phyloP scores from a whole-genome alignment of 352 stramenopile genomes.

The Pythium angustatum region DNA sequence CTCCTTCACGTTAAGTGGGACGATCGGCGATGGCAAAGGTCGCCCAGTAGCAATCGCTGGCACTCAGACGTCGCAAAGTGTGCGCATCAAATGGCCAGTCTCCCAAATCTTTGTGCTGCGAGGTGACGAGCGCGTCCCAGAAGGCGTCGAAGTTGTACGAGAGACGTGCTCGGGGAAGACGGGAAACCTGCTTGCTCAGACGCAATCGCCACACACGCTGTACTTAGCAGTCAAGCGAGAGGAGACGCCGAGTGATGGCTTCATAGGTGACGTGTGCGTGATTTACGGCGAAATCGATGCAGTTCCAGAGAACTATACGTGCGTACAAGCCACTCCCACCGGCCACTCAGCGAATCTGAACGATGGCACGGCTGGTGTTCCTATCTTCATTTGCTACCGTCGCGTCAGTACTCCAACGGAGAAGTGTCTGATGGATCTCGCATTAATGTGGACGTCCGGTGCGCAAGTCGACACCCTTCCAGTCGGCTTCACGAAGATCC shows the following conservation, averaged over 20 bases:
- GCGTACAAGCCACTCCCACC: slow-evolving; percentile 63
- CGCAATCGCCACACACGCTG: slow-evolving; percentile 64
- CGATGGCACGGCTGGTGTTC: slow-evolving; percentile 67
- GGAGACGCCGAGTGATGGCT: slow-evolving; percentile 42
- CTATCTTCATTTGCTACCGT: slow-evolving; percentile 86
- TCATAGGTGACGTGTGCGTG: slow-evolving; percentile 75
- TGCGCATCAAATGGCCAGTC: slow-evolving; percentile 78
- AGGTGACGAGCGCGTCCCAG: slow-evolving; percentile 70
- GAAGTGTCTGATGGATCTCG: slow-evolving; percentile 76
- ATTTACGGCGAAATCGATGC: slow-evolving; percentile 88
- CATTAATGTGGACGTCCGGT: slow-evolving; percentile 78
- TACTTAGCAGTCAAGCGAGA: slow-evolving; percentile 78
- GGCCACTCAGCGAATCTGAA: slow-evolving; percentile 84
- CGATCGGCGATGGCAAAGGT: slow-evolving; percentile 67
- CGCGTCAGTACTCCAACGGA: slow-evolving; percentile 30
- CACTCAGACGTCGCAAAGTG: slow-evolving; percentile 56
- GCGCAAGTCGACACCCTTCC: slow-evolving; percentile 60
- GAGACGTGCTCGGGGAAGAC: slow-evolving; percentile 72
- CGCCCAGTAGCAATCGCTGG: slow-evolving; percentile 55
- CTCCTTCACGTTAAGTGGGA: slow-evolving; percentile 60
- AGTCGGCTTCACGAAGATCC: slow-evolving; percentile 77
- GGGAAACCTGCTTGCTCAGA: slow-evolving; percentile 76
- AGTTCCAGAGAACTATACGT: slow-evolving; percentile 76
- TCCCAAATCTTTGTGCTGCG: slow-evolving; percentile 71
- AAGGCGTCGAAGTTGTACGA: slow-evolving; percentile 63